These are phyloP conservation scores for Peronospora destructor DNA, from an alignment of 352 stramenopile species.

Conservation along the genomic window DNA sequence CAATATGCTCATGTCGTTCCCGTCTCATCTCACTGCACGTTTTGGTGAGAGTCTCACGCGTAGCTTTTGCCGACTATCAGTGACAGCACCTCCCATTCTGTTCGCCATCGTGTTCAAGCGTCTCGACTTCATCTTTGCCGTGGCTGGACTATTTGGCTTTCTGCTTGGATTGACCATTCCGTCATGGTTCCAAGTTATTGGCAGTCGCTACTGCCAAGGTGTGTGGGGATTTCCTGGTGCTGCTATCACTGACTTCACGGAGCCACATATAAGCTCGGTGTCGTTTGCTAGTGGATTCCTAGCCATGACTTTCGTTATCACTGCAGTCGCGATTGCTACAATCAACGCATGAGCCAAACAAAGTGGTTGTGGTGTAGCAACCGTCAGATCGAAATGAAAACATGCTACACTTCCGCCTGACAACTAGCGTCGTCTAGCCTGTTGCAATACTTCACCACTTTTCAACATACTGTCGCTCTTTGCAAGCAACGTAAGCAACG, in stretches of 20 bases:
- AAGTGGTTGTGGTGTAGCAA: constrained; percentile 3
- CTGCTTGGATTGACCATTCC: constrained; percentile 70
- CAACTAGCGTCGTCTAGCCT: neutral
- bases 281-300: constrained; percentile 54
- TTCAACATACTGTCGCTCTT: too few relatives aligned
- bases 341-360: constrained; percentile 32
- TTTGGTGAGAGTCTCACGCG: constrained; percentile 43
- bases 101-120: constrained; percentile 81
- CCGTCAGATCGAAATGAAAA: constrained; percentile 12
- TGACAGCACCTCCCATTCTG: constrained; percentile 56
- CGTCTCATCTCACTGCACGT: constrained; percentile 42
- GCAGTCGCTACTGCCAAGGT: constrained; percentile 68
- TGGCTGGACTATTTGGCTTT: constrained; percentile 76
- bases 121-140: constrained; percentile 78
- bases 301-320: constrained; percentile 61
- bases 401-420: constrained; percentile 1
- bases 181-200: constrained; percentile 80
- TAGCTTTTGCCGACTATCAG: constrained; percentile 59
- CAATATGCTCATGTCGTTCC: constrained; percentile 83
- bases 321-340: constrained; percentile 56
- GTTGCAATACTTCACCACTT: too few relatives aligned
- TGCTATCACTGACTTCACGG: constrained; percentile 65
- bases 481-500: too few relatives aligned
- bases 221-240: constrained; percentile 63
- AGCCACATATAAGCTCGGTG: constrained; percentile 58